Conservation (phyloP, 2,329 filamentous ascomycete species). For the Chaetomium strumarium region DNA sequence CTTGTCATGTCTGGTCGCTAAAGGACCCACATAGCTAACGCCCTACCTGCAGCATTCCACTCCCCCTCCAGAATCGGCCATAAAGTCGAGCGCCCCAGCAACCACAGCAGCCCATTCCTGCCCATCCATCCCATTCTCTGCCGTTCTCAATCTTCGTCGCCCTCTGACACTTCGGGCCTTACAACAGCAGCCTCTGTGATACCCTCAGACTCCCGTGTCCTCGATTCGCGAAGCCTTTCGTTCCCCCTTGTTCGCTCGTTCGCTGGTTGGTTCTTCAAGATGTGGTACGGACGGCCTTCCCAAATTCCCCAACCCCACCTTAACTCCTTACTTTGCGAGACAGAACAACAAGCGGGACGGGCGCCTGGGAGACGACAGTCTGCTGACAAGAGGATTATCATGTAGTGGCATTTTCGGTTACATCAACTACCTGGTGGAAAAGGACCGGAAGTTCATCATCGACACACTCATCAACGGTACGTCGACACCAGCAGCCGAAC, state of each 20-base stretch:
- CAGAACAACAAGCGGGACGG: neutral
- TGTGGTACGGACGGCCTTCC: conserved; percentile 29
- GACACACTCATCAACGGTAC: conserved; percentile 93
- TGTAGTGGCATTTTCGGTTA: conserved; percentile 91
- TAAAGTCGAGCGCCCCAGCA: conserved; percentile 23
- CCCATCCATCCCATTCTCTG: conserved; percentile 10
- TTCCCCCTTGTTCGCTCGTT: conserved; percentile 15
- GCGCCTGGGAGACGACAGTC: neutral
- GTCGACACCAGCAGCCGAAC: conserved; percentile 28
- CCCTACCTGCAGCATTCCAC: conserved; percentile 19
- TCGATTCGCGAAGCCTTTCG: conserved; percentile 5
- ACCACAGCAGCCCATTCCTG: conserved; percentile 12
- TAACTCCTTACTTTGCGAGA: neutral
- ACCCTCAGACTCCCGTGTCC: conserved; percentile 11
- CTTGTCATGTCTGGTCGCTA: conserved; percentile 13
- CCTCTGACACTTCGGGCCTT: conserved; percentile 12
- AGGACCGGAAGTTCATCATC: conserved; percentile 93
- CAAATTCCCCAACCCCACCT: conserved; percentile 14
- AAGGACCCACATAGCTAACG: conserved; percentile 17
- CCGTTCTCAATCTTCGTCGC: conserved; percentile 2
- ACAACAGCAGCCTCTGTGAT: conserved; percentile 15
- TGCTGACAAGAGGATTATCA: conserved; percentile 26
- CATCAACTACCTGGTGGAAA: conserved; percentile 99
- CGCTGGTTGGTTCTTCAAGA: conserved; percentile 28
- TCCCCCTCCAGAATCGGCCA: conserved; percentile 17